Evolutionary conservation across 768 basidiomycete genomes (phyloP).

Genomic region (Cystobasidium onofrii): DNA sequence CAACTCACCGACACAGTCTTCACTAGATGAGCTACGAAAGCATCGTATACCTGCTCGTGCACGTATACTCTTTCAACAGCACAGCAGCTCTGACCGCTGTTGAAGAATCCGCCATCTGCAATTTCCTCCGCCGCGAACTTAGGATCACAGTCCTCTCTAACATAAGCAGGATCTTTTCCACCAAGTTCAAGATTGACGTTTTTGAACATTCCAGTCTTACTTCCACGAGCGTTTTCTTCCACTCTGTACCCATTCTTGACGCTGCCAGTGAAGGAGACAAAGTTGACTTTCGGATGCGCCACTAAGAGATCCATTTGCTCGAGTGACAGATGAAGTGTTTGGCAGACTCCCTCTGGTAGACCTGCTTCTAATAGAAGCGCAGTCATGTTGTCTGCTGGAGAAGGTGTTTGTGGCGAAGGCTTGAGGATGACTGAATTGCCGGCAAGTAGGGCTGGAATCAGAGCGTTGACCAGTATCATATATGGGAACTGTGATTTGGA

Average conservation of each 20-base stretch:
- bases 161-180: constrained; percentile 96
- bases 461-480: constrained; percentile 79
- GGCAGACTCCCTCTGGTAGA: constrained; percentile 64
- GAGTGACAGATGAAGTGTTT: constrained; percentile 67
- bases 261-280: constrained; percentile 84
- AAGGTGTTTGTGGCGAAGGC: constrained; percentile 91
- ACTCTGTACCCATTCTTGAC: constrained; percentile 70
- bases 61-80: constrained; percentile 94
- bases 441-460: constrained; percentile 81
- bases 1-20: constrained; percentile 62
- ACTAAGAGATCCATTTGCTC: constrained; percentile 57
- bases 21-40: constrained; percentile 66
- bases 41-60: constrained; percentile 69
- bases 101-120: constrained; percentile 92
- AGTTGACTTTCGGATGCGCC: constrained; percentile 61
- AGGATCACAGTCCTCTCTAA: constrained; percentile 59
- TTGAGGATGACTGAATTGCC: constrained; percentile 85
- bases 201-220: constrained; percentile 54
- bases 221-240: constrained; percentile 58
- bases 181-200: constrained; percentile 59
- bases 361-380: constrained; percentile 65
- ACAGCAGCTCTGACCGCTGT: constrained; percentile 96
- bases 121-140: constrained; percentile 74
- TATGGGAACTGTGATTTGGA: constrained; percentile 57
- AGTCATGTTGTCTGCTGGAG: constrained; percentile 72